Percentiles rank a stretch among this genome's conserved stretches.
Evolutionary conservation across 2,329 filamentous ascomycete species (phyloP).

Genomic region (Neopestalotiopsis rosae): DNA sequence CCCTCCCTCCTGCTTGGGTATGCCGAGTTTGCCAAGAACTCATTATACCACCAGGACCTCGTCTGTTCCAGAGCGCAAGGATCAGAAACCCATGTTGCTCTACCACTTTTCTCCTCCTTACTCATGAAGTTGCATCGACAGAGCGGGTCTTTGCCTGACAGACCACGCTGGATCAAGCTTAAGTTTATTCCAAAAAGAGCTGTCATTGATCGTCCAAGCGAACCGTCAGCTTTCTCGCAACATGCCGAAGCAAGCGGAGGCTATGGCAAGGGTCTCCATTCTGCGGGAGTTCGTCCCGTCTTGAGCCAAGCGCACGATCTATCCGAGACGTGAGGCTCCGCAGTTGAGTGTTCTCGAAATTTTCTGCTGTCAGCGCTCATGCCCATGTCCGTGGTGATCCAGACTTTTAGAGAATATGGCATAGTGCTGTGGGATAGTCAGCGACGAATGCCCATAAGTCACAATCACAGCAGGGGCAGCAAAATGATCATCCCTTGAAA

Average conservation of each 20-base stretch:
- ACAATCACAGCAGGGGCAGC: not conserved
- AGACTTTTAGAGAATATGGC: not conserved
- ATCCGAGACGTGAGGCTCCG: constrained; percentile 14
- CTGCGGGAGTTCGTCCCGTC: constrained; percentile 10
- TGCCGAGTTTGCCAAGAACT: not conserved
- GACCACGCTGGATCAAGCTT: constrained; percentile 6
- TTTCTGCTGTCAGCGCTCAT: not conserved
- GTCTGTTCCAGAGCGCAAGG: not conserved
- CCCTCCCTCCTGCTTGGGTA: not conserved
- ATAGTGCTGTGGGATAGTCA: not conserved
- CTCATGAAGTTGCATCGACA: not conserved
- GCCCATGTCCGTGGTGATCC: not conserved
- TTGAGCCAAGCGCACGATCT: constrained; percentile 9
- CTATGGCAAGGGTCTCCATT: not conserved
- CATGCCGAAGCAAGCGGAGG: not conserved
- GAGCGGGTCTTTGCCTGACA: not conserved
- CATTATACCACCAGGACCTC: constrained; percentile 2
- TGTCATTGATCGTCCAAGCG: not conserved
- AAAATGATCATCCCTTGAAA: not conserved
- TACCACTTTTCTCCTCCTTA: not conserved
- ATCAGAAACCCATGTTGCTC: not conserved
- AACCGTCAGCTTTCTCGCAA: constrained; percentile 6
- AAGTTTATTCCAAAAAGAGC: constrained; percentile 2
- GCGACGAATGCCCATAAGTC: not conserved
- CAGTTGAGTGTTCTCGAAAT: not conserved